Percentiles rank a stretch among this genome's conserved stretches.
Conservation (phyloP, 495 filamentous ascomycete genomes). For the Xylaria longipes region DNA sequence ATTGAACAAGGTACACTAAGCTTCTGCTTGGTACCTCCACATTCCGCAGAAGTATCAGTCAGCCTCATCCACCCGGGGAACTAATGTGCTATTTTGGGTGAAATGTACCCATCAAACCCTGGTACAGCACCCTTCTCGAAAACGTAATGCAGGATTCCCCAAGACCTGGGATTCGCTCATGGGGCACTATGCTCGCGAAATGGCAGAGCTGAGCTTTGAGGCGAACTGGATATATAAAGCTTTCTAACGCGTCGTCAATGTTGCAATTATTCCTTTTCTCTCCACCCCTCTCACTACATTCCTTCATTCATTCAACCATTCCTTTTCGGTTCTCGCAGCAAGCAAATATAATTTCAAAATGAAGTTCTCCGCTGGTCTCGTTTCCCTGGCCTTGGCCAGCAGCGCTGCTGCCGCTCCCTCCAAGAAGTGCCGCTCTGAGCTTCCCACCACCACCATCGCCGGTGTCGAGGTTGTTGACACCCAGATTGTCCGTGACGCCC, state of each 20-base stretch:
- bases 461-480: conserved; percentile 49
- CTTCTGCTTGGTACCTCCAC: conserved; percentile 13
- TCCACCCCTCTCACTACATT: conserved; percentile 19
- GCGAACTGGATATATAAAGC: conserved; percentile 20
- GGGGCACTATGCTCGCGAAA: conserved; percentile 1
- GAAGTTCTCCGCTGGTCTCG: conserved; percentile 25
- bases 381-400: conserved; percentile 25
- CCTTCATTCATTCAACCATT: conserved; percentile 11
- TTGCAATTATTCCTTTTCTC: background rate
- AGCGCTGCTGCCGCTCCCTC: conserved; percentile 16
- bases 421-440: conserved; percentile 10
- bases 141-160: conserved; percentile 2
- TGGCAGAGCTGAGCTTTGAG: conserved; percentile 6
- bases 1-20: conserved; percentile 20
- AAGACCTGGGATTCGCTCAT: background rate
- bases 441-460: conserved; percentile 29
- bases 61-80: conserved; percentile 20
- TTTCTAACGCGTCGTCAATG: conserved; percentile 1
- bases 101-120: background rate
- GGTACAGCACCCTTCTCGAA: background rate
- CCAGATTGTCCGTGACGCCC: conserved; percentile 44
- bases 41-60: conserved; percentile 10
- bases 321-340: background rate
- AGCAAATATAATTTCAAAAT: conserved; percentile 18
- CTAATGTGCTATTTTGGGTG: conserved; percentile 26